These are phyloP conservation scores for Rhodotorula babjevae DNA, from an alignment of 768 basidiomycete species.

Conservation along the genomic window DNA sequence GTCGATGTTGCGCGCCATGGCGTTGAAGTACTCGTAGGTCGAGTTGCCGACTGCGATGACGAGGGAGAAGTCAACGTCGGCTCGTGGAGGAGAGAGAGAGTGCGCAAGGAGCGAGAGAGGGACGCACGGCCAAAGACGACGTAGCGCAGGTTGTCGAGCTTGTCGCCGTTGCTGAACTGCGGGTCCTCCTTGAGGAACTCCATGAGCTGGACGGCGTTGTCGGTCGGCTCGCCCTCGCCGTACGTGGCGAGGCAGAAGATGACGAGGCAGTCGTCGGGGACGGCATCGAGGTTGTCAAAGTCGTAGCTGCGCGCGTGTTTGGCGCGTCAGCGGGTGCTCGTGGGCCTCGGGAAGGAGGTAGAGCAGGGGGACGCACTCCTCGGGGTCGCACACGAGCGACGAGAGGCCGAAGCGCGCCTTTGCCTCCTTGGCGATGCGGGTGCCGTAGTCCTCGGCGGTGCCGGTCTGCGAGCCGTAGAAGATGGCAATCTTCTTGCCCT, in stretches of 20 bases:
- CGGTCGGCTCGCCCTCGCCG: slow-evolving; percentile 97
- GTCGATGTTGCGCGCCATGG: slow-evolving; percentile 77
- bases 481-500: slow-evolving; percentile 96
- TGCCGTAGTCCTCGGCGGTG: slow-evolving; percentile 93
- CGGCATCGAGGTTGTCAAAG: slow-evolving; percentile 86
- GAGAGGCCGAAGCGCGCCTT: slow-evolving; percentile 93
- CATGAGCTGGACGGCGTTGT: slow-evolving; percentile 91
- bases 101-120: no score
- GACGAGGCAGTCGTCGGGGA: slow-evolving; percentile 79
- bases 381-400: slow-evolving; percentile 94
- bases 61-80: not conserved
- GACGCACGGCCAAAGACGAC: slow-evolving; percentile 74
- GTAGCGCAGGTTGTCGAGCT: slow-evolving; percentile 79
- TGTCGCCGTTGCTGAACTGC: slow-evolving; percentile 73
- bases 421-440: slow-evolving; percentile 94
- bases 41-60: slow-evolving; percentile 52
- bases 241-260: slow-evolving; percentile 98
- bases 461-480: slow-evolving; percentile 99
- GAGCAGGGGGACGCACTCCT: slow-evolving; percentile 57
- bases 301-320: slow-evolving; percentile 57
- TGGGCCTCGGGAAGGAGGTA: not conserved
- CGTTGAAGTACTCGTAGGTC: slow-evolving; percentile 95
- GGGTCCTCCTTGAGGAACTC: slow-evolving; percentile 82
- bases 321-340: not conserved
- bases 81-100: not conserved